Evolutionary conservation across 805 yeast genomes (phyloP), one percentile per base, ranked within the genome.

Genomic region (Saccharomycopsis sp.): DNA sequence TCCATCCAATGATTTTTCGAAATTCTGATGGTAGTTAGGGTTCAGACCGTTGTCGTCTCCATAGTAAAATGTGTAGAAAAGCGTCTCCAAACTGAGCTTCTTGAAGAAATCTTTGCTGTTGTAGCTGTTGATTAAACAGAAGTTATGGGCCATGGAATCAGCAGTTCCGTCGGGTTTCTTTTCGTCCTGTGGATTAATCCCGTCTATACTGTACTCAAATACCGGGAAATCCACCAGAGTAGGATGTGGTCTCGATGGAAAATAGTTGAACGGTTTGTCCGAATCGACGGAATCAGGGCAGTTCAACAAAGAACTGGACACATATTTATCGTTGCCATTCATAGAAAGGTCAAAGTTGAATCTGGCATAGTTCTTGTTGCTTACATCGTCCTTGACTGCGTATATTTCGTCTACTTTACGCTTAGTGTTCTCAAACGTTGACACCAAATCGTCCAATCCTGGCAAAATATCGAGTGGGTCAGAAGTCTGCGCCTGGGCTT

Each of bases 241-340:
- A 25, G 97, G 96, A 68, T 87, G 96, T 56, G 96, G 96, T 64
- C 84, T 83, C 22, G 81, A 79, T 3, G 97, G 93, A 85, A 69
- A 81, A 79, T 70, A 70, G 49, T 68, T 70, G 61, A 86, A 81
- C 17, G 97, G 96, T 65, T 77, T 81, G 66, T 93, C 97, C 1
- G 96, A 86, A 69, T 93, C 96, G 59, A 85, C 80, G 0, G 98
- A 89, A 72, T 94, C 98, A 0, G 99, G 98, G 69, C 97, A 90
- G 66, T 88, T 87, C 64, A 89, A 75, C 60, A 89, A 76, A 2
- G 97, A 91, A 0, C 87, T 80, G 68, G 89, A 96, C 64, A 93
- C 75, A 64, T 81, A 75, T 59, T 78, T 78, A 54, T 80, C 73
- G 23, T 44, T 44, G 22, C 20, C 20, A 17, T 44, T 68, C 71